Conservation (phyloP, 2,329 filamentous ascomycete species). For the Lasiodiplodia gonubiensis region DNA sequence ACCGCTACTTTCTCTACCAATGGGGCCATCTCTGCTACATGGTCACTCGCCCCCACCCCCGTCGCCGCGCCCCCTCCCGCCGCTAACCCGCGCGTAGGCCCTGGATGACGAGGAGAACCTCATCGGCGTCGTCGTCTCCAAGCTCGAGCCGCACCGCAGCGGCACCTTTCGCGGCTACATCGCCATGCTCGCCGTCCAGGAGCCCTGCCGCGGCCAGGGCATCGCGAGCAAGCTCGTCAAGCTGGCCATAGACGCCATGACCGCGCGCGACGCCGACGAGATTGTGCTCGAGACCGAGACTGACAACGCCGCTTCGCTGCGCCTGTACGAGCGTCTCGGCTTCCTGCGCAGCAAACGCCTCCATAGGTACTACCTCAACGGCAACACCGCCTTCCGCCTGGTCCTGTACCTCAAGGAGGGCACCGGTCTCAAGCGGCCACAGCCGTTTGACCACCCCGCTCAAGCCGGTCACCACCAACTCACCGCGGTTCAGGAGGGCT, state of each 20-base stretch:
- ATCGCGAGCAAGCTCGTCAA: slow-evolving; percentile 88
- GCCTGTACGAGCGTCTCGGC: slow-evolving; percentile 88
- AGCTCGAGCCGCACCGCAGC: slow-evolving; percentile 86
- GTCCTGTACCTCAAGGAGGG: slow-evolving; percentile 69
- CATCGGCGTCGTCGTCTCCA: slow-evolving; percentile 91
- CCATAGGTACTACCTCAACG: slow-evolving; percentile 95
- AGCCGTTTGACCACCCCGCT: slow-evolving; percentile 3
- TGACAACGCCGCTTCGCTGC: slow-evolving; percentile 86
- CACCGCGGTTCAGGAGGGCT: background rate
- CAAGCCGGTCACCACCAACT: too few relatives aligned
- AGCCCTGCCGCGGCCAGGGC: slow-evolving; percentile 78
- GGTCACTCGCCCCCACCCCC: slow-evolving; percentile 55
- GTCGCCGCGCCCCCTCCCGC: background rate
- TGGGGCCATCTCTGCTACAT: slow-evolving; percentile 98
- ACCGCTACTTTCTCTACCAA: slow-evolving; percentile 96
- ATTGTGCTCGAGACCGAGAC: slow-evolving; percentile 96
- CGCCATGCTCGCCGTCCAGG: slow-evolving; percentile 93
- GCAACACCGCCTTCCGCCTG: slow-evolving; percentile 89
- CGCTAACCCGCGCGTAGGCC: slow-evolving; percentile 35
- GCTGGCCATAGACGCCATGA: slow-evolving; percentile 91
- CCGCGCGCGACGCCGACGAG: slow-evolving; percentile 82
- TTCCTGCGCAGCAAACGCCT: slow-evolving; percentile 92
- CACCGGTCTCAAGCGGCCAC: slow-evolving; percentile 23
- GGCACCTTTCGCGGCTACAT: slow-evolving; percentile 93
- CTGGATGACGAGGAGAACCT: slow-evolving; percentile 59